A percentile compares a stretch with the other conserved stretches of the same genome.
Conservation (phyloP, 441 rosid genomes). For the Populus tomentosa region DNA sequence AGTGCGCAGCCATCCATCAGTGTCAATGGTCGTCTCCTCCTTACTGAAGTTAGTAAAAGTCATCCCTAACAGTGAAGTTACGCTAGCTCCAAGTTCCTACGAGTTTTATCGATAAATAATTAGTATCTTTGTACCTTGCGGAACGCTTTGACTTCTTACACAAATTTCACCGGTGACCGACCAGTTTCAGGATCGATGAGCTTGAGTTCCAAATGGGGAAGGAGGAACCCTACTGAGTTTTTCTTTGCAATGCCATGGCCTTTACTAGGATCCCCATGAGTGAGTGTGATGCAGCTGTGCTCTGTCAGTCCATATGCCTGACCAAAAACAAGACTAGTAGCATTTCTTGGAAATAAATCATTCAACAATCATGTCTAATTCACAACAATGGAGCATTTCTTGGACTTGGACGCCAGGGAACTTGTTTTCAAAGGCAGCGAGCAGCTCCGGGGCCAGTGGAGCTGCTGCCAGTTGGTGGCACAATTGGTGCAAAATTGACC, state of each 20-base stretch:
- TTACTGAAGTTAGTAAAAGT: constrained; percentile 20
- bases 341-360: not conserved
- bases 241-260: constrained; percentile 59
- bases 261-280: constrained; percentile 57
- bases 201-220: constrained; percentile 80
- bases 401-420: constrained; percentile 85
- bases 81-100: not conserved
- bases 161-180: constrained; percentile 65
- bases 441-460: constrained; percentile 81
- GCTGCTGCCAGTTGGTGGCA: constrained; percentile 91
- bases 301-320: constrained; percentile 95
- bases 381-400: constrained; percentile 20
- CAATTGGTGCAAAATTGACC: constrained; percentile 83
- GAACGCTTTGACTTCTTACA: constrained; percentile 84
- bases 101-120: not conserved
- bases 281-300: constrained; percentile 91
- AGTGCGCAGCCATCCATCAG: constrained; percentile 80
- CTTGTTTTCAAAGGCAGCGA: constrained; percentile 60
- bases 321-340: not conserved
- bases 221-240: constrained; percentile 80
- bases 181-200: constrained; percentile 70
- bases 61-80: not conserved
- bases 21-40: constrained; percentile 81
- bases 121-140: constrained; percentile 47
- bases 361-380: not conserved